Base-by-base conservation (phyloP, 768 basidiomycete genomes). In the Phylloporus sp. region DNA sequence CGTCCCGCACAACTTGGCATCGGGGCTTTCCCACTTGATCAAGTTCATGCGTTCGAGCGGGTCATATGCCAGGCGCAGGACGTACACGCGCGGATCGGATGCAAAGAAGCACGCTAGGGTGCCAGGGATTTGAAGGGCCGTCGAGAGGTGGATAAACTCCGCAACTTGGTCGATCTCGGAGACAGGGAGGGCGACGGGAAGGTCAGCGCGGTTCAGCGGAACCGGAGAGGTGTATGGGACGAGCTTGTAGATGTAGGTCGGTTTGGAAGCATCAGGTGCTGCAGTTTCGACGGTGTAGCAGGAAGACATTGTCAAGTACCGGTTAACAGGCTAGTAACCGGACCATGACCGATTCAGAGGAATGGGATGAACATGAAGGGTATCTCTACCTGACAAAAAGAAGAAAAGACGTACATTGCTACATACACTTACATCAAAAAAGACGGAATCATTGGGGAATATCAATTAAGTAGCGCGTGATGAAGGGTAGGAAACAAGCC, bases 161-260 rank as follows among this genome's bases (percentile, higher is more conserved):
- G 71, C 72, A 5, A 51, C 40, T 31, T 61, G 42, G 49, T 82
- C 80, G 13, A 82, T 63, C 15, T 65, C 55, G 48, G 77, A 80
- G 35, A 81, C 56, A 17, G 78, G 78, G 22, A 82, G 69, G 4
- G 51, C 57, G 3, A n/a, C n/a, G 7, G 80, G 79, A 13, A 81
- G 62, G 1, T 65, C 66, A 3, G 41, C 6, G 7, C 6, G 20
- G 28, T 70, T 61, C 24, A 65, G 54, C 0, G 74, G 70, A n/a
- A 61, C 44, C 0, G 74, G 64, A 9, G 70, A 53, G 9, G 71
- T 65, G 31, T 67, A 56, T 11, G 73, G 68, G 26, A 82, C 62
- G 49, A 85, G 73, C 54, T 84, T 85, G 70, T 84, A 85, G 50
- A 84, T 42, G 61, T 80, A 81, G 3, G 67, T 73, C 5, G 79